Base-by-base conservation (phyloP, 345 rosid species). In the Clausena lansium region DNA sequence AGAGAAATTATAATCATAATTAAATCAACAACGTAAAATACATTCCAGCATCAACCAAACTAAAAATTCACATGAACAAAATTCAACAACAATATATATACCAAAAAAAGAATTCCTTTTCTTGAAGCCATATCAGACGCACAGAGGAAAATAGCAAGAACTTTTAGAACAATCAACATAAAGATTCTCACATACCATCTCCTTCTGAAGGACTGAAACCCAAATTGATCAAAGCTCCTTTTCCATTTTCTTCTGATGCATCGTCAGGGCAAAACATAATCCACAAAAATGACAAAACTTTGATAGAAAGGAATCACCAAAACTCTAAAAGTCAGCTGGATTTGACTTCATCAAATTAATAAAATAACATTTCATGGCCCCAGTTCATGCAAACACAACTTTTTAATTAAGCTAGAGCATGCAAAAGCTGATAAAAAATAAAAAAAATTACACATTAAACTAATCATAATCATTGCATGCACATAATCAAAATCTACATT, bases 381-480 rank as follows among this genome's bases (percentile, higher is more conserved):
- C 57, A 74, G n/a, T 73, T 24, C 35, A 66, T 36, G 52, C 76
- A 58, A 73, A 59, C 17, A 72, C 47, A 20, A 52, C 57, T 52
- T 15, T 52, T 52, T 52, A 15, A 15, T 52, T 17, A 52, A 52
- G 22, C 59, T 39, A 17, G 41, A 30, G 30, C 77, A 45, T 28
- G 68, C 32, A 20, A 47, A 47, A 47, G 9, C 47, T 45, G 58
- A 17, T 69, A 2, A 3, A 11, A 45, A 45, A n/a, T 45, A 41
- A 9, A 69, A 41, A 9, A 13, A 39, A 6, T 14, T 3, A 30
- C 11, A 63, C 7, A 33, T 41, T 45, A 41, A 25, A 47, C 33
- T 14, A 52, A 63, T 30, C 22, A 50, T 20, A 38, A 74, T 70
- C 38, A 74, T 74, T 47, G 62, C 77, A 75, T 36, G 67, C 15